Base-by-base conservation (phyloP, 345 rosid genomes). In the Aurinia saxatilis region DNA sequence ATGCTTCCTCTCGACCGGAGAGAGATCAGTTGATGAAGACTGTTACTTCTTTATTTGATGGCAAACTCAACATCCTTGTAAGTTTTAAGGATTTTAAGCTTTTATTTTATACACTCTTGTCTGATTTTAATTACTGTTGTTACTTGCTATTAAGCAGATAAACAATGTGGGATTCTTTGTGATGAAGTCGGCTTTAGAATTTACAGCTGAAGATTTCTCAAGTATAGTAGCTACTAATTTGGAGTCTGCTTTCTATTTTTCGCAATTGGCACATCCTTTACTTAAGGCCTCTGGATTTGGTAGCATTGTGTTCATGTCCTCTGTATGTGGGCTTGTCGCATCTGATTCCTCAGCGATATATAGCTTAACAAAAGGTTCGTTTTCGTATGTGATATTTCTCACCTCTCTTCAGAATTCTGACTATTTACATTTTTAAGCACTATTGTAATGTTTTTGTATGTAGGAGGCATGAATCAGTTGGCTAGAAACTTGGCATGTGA, bases 21-120 rank as follows among this genome's bases (percentile, higher is more conserved):
- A 60, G 84, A 38, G 76, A 70, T 60, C 60, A 79, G 57, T 65
- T 84, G 14, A 71, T 84, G 17, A 15, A 57, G 19, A 58, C 51
- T 10, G 86, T 73, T 50, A 70, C 73, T 60, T 62, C 77, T 29
- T 27, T 60, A 2, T 84, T 80, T 56, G 37, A 27, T 53, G 81
- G 70, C 59, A 74, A 75, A 34, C 84, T 84, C 52, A 76, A 82
- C 73, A 82, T 87, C 52, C 68, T 87, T 9, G 88, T 81, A 58
- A 73, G 47, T 27, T 27, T 2, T 2, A 27, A 5, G 68, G 30
- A 36, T 31, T 53, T 39, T 9, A 36, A 21, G 3, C 29, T 38
- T 36, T 36, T 45, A 21, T 25, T 21, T 34, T 21, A 2, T 39
- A 5, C 16, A 27, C 30, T 27, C 6, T 27, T 2, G 30, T 38